These are phyloP conservation scores for Aquanectria penicillioides DNA, from an alignment of 2,329 filamentous ascomycete species.

Conservation along the genomic window DNA sequence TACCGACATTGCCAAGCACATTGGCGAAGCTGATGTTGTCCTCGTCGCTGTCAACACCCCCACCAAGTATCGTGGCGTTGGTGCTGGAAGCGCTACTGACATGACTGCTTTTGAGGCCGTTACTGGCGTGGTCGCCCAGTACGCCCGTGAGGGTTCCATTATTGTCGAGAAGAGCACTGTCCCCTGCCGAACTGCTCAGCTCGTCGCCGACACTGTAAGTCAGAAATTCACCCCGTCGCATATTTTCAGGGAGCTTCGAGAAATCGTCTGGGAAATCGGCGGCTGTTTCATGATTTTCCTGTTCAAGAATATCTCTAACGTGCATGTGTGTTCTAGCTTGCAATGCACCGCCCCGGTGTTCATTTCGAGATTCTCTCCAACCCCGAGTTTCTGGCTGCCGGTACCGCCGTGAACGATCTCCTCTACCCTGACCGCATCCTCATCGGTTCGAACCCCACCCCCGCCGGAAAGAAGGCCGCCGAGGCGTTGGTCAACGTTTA, in stretches of 20 bases:
- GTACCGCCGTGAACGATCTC: constrained; percentile 78
- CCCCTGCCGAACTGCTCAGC: constrained; percentile 77
- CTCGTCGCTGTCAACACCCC: constrained; percentile 84
- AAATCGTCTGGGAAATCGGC: too few species aligned
- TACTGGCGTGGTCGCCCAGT: constrained; percentile 71
- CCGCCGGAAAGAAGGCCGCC: constrained; percentile 69
- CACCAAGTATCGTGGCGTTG: constrained; percentile 76
- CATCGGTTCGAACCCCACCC: constrained; percentile 74
- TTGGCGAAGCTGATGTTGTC: constrained; percentile 76
- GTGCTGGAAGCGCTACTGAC: constrained; percentile 77
- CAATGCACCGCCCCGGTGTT: constrained; percentile 68
- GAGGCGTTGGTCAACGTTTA: constrained; percentile 73
- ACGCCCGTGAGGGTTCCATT: constrained; percentile 74
- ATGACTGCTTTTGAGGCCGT: constrained; percentile 78
- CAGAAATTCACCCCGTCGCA: not conserved
- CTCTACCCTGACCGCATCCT: constrained; percentile 77
- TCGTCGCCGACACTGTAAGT: constrained; percentile 73
- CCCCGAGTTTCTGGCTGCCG: constrained; percentile 83
- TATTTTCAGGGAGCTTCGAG: not conserved
- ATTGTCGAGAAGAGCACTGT: constrained; percentile 87
- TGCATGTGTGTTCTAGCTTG: constrained; percentile 55
- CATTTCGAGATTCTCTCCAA: constrained; percentile 83
- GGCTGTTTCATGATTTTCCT: too few species aligned
- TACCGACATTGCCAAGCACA: constrained; percentile 69
- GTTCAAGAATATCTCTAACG: constrained; percentile 15